These are phyloP conservation scores for Aciculosporium take DNA, from an alignment of 2,329 filamentous ascomycete species.

Conservation along the genomic window DNA sequence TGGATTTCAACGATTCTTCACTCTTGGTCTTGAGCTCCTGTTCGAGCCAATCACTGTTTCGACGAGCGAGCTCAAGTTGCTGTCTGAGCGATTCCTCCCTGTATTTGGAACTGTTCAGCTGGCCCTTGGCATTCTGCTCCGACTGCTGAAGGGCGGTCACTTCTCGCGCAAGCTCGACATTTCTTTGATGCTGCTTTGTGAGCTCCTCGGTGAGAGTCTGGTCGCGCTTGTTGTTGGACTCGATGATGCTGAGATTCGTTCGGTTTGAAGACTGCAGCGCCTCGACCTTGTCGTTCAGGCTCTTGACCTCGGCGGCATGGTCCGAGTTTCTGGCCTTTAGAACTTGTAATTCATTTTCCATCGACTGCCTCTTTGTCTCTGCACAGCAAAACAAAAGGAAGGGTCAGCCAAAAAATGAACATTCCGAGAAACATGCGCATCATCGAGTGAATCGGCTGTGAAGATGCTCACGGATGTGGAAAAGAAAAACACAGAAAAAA, in stretches of 20 bases:
- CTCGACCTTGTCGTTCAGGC: conserved; percentile 67
- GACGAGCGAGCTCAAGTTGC: conserved; percentile 75
- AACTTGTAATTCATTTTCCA: conserved; percentile 70
- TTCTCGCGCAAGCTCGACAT: conserved; percentile 69
- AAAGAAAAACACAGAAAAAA: neutral
- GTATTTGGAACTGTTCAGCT: conserved; percentile 71
- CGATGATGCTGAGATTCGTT: conserved; percentile 75
- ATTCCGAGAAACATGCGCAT: no score
- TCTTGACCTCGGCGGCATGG: conserved; percentile 60
- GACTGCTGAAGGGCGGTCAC: conserved; percentile 69
- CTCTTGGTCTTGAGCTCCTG: conserved; percentile 82
- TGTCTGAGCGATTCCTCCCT: conserved; percentile 81
- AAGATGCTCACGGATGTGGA: conserved; percentile 2
- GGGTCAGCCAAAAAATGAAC: neutral
- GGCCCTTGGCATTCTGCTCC: conserved; percentile 67
- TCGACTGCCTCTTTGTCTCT: conserved; percentile 62
- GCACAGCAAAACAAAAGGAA: conserved; percentile 1
- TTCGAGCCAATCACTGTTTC: conserved; percentile 88
- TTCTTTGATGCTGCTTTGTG: conserved; percentile 77
- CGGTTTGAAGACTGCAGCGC: conserved; percentile 85
- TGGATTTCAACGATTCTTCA: conserved; percentile 72
- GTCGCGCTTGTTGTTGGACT: conserved; percentile 77
- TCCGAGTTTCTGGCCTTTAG: conserved; percentile 63
- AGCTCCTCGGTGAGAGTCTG: conserved; percentile 77
- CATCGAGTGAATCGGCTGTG: neutral